Percentiles rank a stretch among this genome's conserved stretches.
These are phyloP conservation scores for Aspergillus pseudotamarii DNA, from an alignment of 2,329 filamentous ascomycete species.

Conservation along the genomic window DNA sequence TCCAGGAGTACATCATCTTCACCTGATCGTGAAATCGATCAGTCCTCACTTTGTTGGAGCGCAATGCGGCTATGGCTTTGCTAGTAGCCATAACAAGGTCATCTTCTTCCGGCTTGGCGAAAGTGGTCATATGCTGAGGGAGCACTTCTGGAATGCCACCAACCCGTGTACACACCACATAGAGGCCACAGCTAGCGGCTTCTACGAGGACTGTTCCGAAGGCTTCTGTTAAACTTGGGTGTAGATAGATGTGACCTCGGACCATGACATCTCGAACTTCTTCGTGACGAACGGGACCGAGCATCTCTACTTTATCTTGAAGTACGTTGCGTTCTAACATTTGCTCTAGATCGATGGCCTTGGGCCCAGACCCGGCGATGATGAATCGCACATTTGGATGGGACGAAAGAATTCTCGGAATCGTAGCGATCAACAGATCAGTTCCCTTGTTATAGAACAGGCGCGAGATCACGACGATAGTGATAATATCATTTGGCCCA, in stretches of 20 bases:
- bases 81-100: conserved; percentile 89
- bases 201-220: conserved; percentile 98
- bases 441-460: conserved; percentile 99
- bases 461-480: conserved; percentile 94
- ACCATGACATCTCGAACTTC: conserved; percentile 98
- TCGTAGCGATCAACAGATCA: conserved; percentile 92
- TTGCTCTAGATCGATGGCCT: conserved; percentile 96
- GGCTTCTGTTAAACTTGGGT: conserved; percentile 92
- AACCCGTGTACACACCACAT: conserved; percentile 94
- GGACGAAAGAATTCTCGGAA: conserved; percentile 84
- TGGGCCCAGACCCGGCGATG: conserved; percentile 92
- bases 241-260: conserved; percentile 91
- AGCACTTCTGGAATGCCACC: conserved; percentile 96
- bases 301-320: conserved; percentile 89
- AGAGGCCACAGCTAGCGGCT: conserved; percentile 91
- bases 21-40: conserved; percentile 97
- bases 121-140: conserved; percentile 94
- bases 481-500: conserved; percentile 83
- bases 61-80: conserved; percentile 81
- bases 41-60: conserved; percentile 83
- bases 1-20: conserved; percentile 98
- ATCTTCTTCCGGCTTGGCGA: conserved; percentile 95
- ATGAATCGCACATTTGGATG: conserved; percentile 96
- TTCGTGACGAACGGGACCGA: conserved; percentile 91
- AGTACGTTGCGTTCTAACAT: conserved; percentile 95